Conservation (phyloP, 1,139 yeast species). For the Magnusiomyces fungicola region DNA sequence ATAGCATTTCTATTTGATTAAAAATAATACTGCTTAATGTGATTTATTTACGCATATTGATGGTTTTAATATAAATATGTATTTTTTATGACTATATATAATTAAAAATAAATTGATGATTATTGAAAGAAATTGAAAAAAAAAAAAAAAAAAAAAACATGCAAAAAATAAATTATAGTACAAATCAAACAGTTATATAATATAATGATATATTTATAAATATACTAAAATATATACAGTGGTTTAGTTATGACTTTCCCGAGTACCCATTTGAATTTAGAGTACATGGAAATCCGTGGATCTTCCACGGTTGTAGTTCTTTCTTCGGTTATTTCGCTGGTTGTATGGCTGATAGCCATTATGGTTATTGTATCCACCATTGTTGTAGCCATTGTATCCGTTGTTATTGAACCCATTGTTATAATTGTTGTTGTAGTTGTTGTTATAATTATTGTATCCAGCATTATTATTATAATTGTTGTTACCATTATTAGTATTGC, state of each 20-base stretch:
- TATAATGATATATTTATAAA: not conserved
- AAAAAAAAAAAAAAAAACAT: too few relatives aligned
- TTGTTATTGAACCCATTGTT: not conserved
- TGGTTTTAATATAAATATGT: not conserved
- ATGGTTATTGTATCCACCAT: conserved; percentile 9
- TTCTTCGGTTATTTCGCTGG: not conserved
- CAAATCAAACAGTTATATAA: too few relatives aligned
- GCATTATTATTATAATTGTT: conserved; percentile 5
- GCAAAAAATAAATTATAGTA: too few relatives aligned
- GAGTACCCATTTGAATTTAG: not conserved
- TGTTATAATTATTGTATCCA: conserved; percentile 5
- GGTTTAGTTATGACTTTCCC: not conserved
- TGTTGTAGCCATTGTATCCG: not conserved
- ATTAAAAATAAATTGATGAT: not conserved
- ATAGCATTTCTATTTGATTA: not conserved
- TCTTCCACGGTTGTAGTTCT: not conserved
- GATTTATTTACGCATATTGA: not conserved
- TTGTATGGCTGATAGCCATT: not conserved
- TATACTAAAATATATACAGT: not conserved
- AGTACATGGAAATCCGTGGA: not conserved
- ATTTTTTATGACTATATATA: not conserved
- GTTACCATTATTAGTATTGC: not conserved
- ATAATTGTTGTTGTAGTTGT: conserved; percentile 6
- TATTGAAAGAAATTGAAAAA: not conserved
- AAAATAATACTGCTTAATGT: not conserved